Conservation (phyloP, 768 basidiomycete species). For the Boletus vinaceobasis region DNA sequence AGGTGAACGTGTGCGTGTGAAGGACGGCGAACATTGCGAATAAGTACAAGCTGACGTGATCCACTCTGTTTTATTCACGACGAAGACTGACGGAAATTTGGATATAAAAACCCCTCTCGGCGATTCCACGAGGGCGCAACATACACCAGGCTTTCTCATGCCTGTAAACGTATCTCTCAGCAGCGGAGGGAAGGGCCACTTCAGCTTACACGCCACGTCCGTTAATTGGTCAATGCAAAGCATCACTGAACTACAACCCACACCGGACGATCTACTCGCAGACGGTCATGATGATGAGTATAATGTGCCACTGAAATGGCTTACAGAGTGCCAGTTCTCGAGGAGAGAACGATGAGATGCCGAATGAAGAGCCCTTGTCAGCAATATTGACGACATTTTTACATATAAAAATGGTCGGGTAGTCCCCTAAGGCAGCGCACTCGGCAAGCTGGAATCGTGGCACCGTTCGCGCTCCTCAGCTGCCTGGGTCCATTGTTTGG, state of each 20-base stretch:
- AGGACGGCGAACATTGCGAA: not conserved
- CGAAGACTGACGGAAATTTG: slow-evolving; percentile 37
- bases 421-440: slow-evolving; percentile 26
- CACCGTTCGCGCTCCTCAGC: too few species aligned
- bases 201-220: too few species aligned
- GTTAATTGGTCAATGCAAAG: too few species aligned
- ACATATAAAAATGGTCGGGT: slow-evolving; percentile 19
- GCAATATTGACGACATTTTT: not conserved
- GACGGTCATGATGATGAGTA: too few species aligned
- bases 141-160: slow-evolving; percentile 31
- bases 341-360: slow-evolving; percentile 64
- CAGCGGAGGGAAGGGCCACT: not conserved
- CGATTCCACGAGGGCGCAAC: slow-evolving; percentile 63
- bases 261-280: too few species aligned
- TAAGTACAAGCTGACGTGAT: slow-evolving; percentile 43
- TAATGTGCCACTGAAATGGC: slow-evolving; percentile 3
- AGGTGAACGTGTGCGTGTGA: not conserved
- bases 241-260: too few species aligned
- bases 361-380: slow-evolving; percentile 28
- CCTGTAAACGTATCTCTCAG: slow-evolving; percentile 35
- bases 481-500: too few species aligned
- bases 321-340: slow-evolving; percentile 62
- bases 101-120: slow-evolving; percentile 55
- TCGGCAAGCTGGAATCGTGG: too few species aligned
- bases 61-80: slow-evolving; percentile 64